Percentiles rank a stretch among this genome's conserved stretches.
phyloP scores from a whole-genome alignment of 176 grass and related monocot species.

The Pharus latifolius region DNA sequence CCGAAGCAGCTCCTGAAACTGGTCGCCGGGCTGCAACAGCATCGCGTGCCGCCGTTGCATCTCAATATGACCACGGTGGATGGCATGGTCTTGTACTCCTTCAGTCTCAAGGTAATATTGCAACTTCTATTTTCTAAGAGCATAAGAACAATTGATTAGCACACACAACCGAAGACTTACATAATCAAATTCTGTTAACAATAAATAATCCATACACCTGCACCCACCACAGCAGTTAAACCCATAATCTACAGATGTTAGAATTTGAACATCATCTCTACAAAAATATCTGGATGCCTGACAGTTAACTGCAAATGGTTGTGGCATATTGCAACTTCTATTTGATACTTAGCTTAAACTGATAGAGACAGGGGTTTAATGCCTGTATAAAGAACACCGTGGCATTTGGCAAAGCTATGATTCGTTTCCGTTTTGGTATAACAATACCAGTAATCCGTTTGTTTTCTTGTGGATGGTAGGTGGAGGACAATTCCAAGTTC shows the following conservation, averaged over 20 bases:
- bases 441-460: background rate
- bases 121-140: too few species aligned
- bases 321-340: background rate
- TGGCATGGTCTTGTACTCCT: constrained; percentile 71
- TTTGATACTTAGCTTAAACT: background rate
- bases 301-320: too few species aligned
- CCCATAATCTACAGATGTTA: too few species aligned
- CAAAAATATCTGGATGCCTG: too few species aligned
- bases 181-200: too few species aligned
- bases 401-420: background rate
- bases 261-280: too few species aligned
- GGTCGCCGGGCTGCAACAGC: constrained; percentile 47
- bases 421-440: background rate
- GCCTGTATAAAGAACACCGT: background rate
- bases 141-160: too few species aligned
- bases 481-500: constrained; percentile 57
- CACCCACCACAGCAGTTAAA: too few species aligned
- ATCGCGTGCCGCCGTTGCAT: constrained; percentile 66
- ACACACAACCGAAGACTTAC: too few species aligned
- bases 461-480: constrained; percentile 29
- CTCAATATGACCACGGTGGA: constrained; percentile 72
- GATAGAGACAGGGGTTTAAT: constrained; percentile 12
- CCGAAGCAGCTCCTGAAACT: constrained; percentile 69
- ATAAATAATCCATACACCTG: too few species aligned
- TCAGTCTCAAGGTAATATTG: constrained; percentile 72